A percentile compares a stretch with the other conserved stretches of the same genome.
These are phyloP conservation scores for Heterobasidion parviporum DNA, from an alignment of 1,284 basidiomycete genomes.

Conservation along the genomic window DNA sequence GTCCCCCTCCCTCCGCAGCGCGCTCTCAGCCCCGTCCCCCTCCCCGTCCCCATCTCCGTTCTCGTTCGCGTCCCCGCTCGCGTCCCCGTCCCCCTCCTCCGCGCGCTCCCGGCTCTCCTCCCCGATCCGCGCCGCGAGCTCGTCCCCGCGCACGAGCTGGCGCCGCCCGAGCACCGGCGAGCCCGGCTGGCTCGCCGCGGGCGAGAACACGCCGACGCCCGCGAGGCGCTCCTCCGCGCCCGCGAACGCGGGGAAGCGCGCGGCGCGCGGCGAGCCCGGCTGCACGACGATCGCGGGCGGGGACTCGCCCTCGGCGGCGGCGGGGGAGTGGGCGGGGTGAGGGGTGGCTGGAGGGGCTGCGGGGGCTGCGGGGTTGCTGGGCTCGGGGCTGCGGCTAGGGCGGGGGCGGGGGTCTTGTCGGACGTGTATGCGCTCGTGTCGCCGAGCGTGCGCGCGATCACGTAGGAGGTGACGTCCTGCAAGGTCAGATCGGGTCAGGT, in stretches of 20 bases:
- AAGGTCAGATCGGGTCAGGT: background rate
- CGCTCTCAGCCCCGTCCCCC: constrained; percentile 1
- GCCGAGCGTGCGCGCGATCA: constrained; percentile 74
- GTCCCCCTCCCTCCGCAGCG: too few species aligned
- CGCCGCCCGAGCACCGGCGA: constrained; percentile 40
- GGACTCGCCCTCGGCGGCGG: constrained; percentile 5
- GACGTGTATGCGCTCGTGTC: constrained; percentile 25
- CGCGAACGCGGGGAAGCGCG: constrained; percentile 11
- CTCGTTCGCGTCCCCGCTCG: too few species aligned
- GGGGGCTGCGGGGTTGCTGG: background rate
- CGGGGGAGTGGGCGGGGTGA: background rate
- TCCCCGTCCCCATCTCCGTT: too few species aligned
- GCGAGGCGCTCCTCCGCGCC: constrained; percentile 39
- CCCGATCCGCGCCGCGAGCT: too few species aligned
- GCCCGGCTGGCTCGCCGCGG: constrained; percentile 52
- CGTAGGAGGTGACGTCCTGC: constrained; percentile 74
- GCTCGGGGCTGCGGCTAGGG: background rate
- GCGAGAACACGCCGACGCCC: constrained; percentile 66
- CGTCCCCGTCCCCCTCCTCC: too few species aligned
- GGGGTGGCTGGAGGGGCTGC: background rate
- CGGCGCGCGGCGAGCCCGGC: constrained; percentile 16
- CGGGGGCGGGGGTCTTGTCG: constrained; percentile 1
- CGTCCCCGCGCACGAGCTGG: too few species aligned
- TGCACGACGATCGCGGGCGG: constrained; percentile 37
- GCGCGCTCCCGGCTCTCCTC: too few species aligned